Conservation (phyloP, 2,329 filamentous ascomycete species). For the Ascocoryne sarcoides region DNA sequence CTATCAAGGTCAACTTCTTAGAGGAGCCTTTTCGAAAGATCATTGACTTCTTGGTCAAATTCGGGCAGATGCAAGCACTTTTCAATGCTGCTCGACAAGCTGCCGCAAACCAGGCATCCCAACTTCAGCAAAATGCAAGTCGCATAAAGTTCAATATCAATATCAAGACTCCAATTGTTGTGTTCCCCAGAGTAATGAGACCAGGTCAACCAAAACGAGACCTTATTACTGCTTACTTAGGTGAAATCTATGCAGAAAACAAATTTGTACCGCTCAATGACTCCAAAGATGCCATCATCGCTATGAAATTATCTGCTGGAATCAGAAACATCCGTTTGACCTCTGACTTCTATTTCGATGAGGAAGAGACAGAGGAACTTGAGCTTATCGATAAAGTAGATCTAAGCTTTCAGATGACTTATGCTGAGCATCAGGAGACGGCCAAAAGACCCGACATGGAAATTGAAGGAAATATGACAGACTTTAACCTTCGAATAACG, state of each 20-base stretch:
- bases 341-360: slow-evolving; percentile 75
- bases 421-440: slow-evolving; percentile 74
- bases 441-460: slow-evolving; percentile 81
- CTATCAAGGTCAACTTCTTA: slow-evolving; percentile 92
- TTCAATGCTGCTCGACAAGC: slow-evolving; percentile 96
- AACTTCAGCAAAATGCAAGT: slow-evolving; percentile 82
- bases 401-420: slow-evolving; percentile 83
- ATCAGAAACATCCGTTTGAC: slow-evolving; percentile 88
- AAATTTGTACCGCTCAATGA: slow-evolving; percentile 81
- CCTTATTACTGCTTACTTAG: slow-evolving; percentile 82
- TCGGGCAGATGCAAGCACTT: slow-evolving; percentile 98
- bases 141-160: slow-evolving; percentile 91
- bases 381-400: slow-evolving; percentile 98
- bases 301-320: slow-evolving; percentile 84
- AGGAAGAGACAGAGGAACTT: slow-evolving; percentile 68
- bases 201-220: slow-evolving; percentile 66
- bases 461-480: slow-evolving; percentile 84
- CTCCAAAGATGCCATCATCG: slow-evolving; percentile 59
- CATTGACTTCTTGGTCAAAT: slow-evolving; percentile 95
- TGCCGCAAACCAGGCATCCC: slow-evolving; percentile 84
- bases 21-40: slow-evolving; percentile 98
- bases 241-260: slow-evolving; percentile 96
- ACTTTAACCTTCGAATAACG: slow-evolving; percentile 82
- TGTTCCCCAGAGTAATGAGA: slow-evolving; percentile 75
- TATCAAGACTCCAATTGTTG: slow-evolving; percentile 89